Percentiles rank a stretch among this genome's conserved stretches.
These are phyloP conservation scores for Candida coquimbonensis DNA, from an alignment of 805 yeast species.

Conservation along the genomic window DNA sequence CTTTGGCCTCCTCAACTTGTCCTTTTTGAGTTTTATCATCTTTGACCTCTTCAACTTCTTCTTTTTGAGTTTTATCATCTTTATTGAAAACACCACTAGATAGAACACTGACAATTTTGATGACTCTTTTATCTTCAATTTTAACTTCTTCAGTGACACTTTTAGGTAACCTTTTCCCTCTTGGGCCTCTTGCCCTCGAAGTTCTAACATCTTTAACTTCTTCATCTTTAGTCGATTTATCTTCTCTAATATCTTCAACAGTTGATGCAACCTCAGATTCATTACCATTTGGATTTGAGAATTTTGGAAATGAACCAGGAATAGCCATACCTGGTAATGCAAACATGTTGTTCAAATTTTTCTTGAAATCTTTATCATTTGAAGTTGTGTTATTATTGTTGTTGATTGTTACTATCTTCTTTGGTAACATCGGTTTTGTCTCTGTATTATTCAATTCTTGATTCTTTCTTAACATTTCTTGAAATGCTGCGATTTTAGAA, in stretches of 20 bases:
- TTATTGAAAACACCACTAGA: conserved; percentile 9
- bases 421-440: conserved; percentile 5
- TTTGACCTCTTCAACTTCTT: not conserved
- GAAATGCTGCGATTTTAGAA: conserved; percentile 74
- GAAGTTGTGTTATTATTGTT: too few relatives aligned
- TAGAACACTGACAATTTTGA: conserved; percentile 18
- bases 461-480: conserved; percentile 57
- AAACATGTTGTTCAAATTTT: conserved; percentile 53
- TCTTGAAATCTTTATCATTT: conserved; percentile 33
- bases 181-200: conserved; percentile 65
- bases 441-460: conserved; percentile 39
- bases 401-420: not conserved
- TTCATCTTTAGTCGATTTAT: not conserved
- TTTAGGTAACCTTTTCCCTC: conserved; percentile 63
- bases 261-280: not conserved
- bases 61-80: not conserved
- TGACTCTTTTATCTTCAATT: conserved; percentile 19
- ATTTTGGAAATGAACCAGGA: conserved; percentile 25
- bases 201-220: conserved; percentile 31
- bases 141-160: conserved; percentile 31
- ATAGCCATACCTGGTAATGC: conserved; percentile 45
- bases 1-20: not conserved
- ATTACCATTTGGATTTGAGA: not conserved
- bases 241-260: conserved; percentile 1
- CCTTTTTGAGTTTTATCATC: not conserved